Base-by-base conservation (phyloP, 306 rosid species). In the Potentilla sterilis region DNA sequence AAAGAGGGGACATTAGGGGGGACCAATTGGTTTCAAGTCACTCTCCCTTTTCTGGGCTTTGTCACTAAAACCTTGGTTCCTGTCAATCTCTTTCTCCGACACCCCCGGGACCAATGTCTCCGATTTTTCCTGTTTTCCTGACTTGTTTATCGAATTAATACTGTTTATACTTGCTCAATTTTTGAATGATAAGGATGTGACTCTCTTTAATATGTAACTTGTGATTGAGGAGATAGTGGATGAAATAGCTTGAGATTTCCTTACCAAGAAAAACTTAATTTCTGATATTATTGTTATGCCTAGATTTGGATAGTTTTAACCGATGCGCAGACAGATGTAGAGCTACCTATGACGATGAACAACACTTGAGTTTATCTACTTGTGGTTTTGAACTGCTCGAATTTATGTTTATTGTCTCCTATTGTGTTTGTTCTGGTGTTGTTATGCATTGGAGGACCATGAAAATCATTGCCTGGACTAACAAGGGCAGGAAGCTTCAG, bases 11-110 rank as follows among this genome's bases (percentile, higher is more conserved):
- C 93, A 90, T 77, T 12, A 38, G 75, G 71, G 92, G 93, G 98
- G 93, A 87, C 98, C 90, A 81, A 86, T 87, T 69, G 83, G 89
- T 78, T 89, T 84, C 83, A 82, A 83, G 87, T 88, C 93, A 82
- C 87, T 86, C 84, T 86, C 82, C 77, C 75, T 83, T 75, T 92
- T 86, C 85, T 85, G 81, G 79, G 81, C 80, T 84, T 82, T 88
- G 96, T 93, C 93, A 82, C 84, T 9, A 51, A 83, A 85, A 32
- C 89, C 86, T 72, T 62, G 77, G 77, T 83, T 83, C 48, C 75
- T 89, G 93, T 86, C 91, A 70, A 75, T 81, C 69, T 79, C 94
- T 83, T 90, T 90, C 81, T 61, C 89, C 86, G 90, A 93, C 98
- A 93, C n/a, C 72, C 52, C 62, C 18, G 38, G 84, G 86, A 81